Evolutionary conservation across 805 yeast genomes (phyloP).

Genomic region (Sporopachydermia quercuum): DNA sequence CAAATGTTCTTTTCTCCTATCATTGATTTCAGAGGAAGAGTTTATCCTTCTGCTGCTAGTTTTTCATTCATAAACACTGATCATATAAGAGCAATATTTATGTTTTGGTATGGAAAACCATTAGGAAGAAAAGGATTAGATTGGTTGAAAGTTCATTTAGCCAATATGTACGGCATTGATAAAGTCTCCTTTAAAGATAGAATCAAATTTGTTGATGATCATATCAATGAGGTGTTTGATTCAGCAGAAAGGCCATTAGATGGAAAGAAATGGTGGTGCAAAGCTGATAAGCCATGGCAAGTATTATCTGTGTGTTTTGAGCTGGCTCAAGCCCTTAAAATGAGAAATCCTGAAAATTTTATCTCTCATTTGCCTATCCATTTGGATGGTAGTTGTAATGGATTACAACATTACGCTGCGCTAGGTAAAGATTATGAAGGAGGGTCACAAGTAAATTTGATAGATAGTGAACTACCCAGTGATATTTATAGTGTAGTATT

Average conservation of each 20-base stretch:
- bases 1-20: conserved; percentile 68
- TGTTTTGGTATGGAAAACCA: conserved; percentile 65
- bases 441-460: conserved; percentile 62
- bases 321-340: conserved; percentile 40
- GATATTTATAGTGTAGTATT: conserved; percentile 70
- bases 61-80: conserved; percentile 74
- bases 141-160: conserved; percentile 67
- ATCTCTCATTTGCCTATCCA: conserved; percentile 67
- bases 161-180: conserved; percentile 63
- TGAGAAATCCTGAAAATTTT: conserved; percentile 49
- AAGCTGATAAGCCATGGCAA: conserved; percentile 79
- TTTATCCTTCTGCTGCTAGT: conserved; percentile 69
- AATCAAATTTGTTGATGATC: conserved; percentile 40
- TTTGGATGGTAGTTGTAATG: conserved; percentile 82
- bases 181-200: conserved; percentile 56
- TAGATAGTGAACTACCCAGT: conserved; percentile 58
- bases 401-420: conserved; percentile 78
- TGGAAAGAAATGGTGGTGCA: conserved; percentile 48
- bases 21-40: conserved; percentile 72
- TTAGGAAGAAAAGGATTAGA: conserved; percentile 49
- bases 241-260: conserved; percentile 50
- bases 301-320: conserved; percentile 59
- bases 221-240: conserved; percentile 36
- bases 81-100: conserved; percentile 52
- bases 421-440: conserved; percentile 77